Evolutionary conservation across 768 basidiomycete species (phyloP).

Genomic region (Mycena epipterygia): DNA sequence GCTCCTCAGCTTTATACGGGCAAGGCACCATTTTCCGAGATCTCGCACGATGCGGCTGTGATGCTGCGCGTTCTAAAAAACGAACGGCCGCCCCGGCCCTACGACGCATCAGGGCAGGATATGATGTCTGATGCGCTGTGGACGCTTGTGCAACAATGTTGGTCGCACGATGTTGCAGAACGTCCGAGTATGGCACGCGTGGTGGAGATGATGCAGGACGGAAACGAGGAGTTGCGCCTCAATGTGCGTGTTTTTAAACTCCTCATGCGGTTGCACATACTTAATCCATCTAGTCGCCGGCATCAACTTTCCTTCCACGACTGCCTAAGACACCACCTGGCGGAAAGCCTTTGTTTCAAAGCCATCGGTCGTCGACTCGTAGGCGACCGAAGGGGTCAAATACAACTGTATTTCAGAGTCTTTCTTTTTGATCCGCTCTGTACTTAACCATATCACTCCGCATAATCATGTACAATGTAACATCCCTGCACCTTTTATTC

Average conservation of each 20-base stretch:
- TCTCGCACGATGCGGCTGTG: conserved; percentile 36
- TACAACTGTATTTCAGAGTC: conserved; percentile 23
- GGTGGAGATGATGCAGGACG: conserved; percentile 35
- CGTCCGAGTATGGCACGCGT: conserved; percentile 33
- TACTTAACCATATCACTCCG: conserved; percentile 8
- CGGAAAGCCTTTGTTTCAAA: conserved; percentile 10
- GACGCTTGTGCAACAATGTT: conserved; percentile 34
- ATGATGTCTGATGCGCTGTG: conserved; percentile 35
- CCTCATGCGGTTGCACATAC: neutral
- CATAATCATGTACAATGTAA: neutral
- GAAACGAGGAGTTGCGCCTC: conserved; percentile 20
- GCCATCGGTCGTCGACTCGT: conserved; percentile 21
- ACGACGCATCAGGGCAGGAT: conserved; percentile 7
- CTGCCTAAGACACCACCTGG: conserved; percentile 25
- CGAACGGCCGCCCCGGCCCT: conserved; percentile 37
- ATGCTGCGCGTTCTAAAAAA: conserved; percentile 38
- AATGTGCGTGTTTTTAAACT: neutral
- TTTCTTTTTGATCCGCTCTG: conserved; percentile 24
- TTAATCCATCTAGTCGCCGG: neutral
- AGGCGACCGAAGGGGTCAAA: conserved; percentile 24
- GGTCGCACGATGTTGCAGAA: conserved; percentile 31
- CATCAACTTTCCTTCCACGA: neutral
- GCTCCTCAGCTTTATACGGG: conserved; percentile 36
- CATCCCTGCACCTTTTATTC: too few relatives aligned
- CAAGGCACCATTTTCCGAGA: conserved; percentile 37